Conservation (phyloP, 2,329 filamentous ascomycete genomes). For the Curvularia spicifera region DNA sequence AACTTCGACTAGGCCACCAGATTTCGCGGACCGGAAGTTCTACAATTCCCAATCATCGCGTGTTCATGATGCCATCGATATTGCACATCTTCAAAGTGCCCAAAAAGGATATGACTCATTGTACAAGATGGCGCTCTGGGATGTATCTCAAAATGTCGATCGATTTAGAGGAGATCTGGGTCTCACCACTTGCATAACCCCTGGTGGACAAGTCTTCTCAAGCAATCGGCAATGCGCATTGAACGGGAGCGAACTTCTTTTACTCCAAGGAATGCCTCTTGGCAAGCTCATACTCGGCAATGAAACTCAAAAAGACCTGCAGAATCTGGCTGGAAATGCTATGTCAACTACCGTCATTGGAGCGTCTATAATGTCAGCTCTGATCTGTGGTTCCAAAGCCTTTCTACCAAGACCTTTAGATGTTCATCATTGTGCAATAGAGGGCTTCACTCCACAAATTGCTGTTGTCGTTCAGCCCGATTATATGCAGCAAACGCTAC, state of each 20-base stretch:
- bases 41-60: constrained; percentile 62
- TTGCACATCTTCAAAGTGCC: constrained; percentile 61
- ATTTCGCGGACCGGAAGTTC: constrained; percentile 62
- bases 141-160: constrained; percentile 77
- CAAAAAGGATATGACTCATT: constrained; percentile 61
- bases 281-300: constrained; percentile 67
- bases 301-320: constrained; percentile 64
- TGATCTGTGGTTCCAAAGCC: constrained; percentile 53
- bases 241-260: constrained; percentile 67
- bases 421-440: not conserved
- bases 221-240: constrained; percentile 67
- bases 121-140: constrained; percentile 62
- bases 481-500: not conserved
- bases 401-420: constrained; percentile 10
- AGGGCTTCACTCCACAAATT: not conserved
- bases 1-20: constrained; percentile 53
- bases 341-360: constrained; percentile 79
- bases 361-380: constrained; percentile 63
- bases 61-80: constrained; percentile 71
- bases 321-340: constrained; percentile 78
- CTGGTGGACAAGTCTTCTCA: constrained; percentile 66
- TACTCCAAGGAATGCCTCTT: constrained; percentile 72
- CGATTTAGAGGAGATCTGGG: constrained; percentile 63
- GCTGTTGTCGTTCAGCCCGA: not conserved
- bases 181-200: constrained; percentile 71